Percentiles rank a stretch among this genome's conserved stretches.
phyloP scores from a whole-genome alignment of 257 asterid species.

The Galeopsis tetrahit region DNA sequence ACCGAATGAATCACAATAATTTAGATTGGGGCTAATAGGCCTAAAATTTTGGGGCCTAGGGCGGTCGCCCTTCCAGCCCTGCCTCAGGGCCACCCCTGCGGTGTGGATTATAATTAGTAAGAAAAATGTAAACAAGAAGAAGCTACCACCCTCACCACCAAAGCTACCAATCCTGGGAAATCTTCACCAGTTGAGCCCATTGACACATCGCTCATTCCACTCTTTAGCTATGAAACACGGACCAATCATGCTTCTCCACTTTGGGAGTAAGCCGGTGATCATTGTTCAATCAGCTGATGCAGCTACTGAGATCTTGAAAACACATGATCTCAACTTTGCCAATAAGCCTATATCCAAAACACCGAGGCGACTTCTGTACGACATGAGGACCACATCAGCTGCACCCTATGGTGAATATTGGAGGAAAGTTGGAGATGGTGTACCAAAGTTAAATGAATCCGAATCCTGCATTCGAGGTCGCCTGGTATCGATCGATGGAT shows the following conservation, averaged over 20 bases:
- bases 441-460: no score
- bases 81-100: no score
- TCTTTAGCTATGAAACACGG: neutral
- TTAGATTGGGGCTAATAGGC: no score
- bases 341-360: slow-evolving; percentile 38
- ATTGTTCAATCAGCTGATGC: neutral
- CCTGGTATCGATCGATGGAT: slow-evolving; percentile 86
- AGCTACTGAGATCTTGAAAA: slow-evolving; percentile 40
- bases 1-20: no score
- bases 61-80: no score
- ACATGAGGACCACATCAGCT: slow-evolving; percentile 36
- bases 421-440: no score
- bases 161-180: no score
- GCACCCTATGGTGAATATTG: slow-evolving; percentile 46
- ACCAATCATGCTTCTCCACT: neutral
- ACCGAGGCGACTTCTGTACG: slow-evolving; percentile 32
- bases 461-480: slow-evolving; percentile 83
- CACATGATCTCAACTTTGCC: slow-evolving; percentile 41
- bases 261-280: neutral
- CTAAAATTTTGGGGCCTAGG: no score
- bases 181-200: neutral
- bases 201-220: neutral
- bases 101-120: no score
- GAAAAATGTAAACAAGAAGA: no score
- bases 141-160: no score